Conservation (phyloP, 495 filamentous ascomycete genomes). For the Aspergillus avenaceus region DNA sequence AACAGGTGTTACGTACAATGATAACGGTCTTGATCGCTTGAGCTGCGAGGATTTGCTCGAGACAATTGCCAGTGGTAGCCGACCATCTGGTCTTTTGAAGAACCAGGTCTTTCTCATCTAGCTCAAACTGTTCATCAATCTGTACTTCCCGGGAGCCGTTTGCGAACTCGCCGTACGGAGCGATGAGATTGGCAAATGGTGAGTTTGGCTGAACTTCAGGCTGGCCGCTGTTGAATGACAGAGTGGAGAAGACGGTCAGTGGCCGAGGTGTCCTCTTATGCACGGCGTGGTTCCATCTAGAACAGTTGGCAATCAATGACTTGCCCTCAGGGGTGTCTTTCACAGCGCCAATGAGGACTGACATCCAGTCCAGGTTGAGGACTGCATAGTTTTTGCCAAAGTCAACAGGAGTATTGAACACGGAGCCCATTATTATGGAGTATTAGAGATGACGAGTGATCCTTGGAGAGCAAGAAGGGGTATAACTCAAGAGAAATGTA, state of each 20-base stretch:
- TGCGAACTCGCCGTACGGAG: conserved; percentile 17
- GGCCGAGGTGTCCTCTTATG: conserved; percentile 29
- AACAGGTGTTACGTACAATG: conserved; percentile 20
- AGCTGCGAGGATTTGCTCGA: conserved; percentile 41
- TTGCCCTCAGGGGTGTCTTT: conserved; percentile 27
- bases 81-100: conserved; percentile 42
- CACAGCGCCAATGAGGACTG: conserved; percentile 27
- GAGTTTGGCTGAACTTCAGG: conserved; percentile 27
- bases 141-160: conserved; percentile 13
- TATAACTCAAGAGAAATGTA: no score
- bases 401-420: conserved; percentile 7
- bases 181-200: conserved; percentile 29
- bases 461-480: no score
- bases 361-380: conserved; percentile 45
- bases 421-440: no score
- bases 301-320: conserved; percentile 13
- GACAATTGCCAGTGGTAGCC: conserved; percentile 32
- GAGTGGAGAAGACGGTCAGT: conserved; percentile 37
- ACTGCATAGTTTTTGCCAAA: conserved; percentile 37
- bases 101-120: conserved; percentile 32
- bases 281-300: conserved; percentile 35
- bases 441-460: no score
- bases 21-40: conserved; percentile 40
- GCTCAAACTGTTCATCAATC: conserved; percentile 27
- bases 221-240: conserved; percentile 28